Evolutionary conservation across 495 filamentous ascomycete genomes (phyloP).

Genomic region (Apiosordaria backusii): DNA sequence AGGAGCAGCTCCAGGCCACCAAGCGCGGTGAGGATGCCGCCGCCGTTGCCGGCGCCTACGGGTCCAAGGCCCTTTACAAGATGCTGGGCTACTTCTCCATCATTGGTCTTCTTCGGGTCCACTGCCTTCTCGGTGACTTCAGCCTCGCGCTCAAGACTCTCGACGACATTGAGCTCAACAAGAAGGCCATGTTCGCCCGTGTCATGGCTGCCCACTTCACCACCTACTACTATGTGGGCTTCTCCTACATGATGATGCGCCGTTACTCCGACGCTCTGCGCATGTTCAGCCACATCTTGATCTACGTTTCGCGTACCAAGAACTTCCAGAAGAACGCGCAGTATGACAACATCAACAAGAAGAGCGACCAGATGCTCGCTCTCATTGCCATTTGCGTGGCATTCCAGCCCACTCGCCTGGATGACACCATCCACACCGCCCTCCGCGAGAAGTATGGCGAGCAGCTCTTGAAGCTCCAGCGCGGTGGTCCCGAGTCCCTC

Average conservation of each 20-base stretch:
- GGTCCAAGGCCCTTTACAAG: constrained; percentile 84
- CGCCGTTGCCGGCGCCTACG: constrained; percentile 88
- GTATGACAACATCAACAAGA: constrained; percentile 97
- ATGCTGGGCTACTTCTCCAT: constrained; percentile 99
- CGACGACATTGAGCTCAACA: constrained; percentile 98
- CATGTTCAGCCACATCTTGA: constrained; percentile 99
- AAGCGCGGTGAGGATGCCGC: constrained; percentile 87
- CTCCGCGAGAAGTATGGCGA: constrained; percentile 98
- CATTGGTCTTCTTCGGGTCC: constrained; percentile 92
- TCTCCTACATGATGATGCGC: constrained; percentile 99
- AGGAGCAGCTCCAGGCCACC: constrained; percentile 90
- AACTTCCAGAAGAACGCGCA: constrained; percentile 99
- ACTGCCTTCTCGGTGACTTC: constrained; percentile 96
- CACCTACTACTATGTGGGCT: constrained; percentile 99
- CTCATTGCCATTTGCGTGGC: constrained; percentile 98
- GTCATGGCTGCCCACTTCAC: constrained; percentile 99
- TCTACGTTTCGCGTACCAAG: constrained; percentile 98
- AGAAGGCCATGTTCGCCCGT: constrained; percentile 99
- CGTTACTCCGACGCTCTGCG: constrained; percentile 98
- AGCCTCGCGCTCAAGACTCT: constrained; percentile 97
- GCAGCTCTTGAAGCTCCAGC: constrained; percentile 91
- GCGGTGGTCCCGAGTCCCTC: constrained; percentile 88
- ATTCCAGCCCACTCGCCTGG: constrained; percentile 91
- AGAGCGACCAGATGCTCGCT: constrained; percentile 99
- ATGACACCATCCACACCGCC: constrained; percentile 98